Evolutionary conservation across 768 basidiomycete genomes (phyloP).

Genomic region (Suillus alpinus): DNA sequence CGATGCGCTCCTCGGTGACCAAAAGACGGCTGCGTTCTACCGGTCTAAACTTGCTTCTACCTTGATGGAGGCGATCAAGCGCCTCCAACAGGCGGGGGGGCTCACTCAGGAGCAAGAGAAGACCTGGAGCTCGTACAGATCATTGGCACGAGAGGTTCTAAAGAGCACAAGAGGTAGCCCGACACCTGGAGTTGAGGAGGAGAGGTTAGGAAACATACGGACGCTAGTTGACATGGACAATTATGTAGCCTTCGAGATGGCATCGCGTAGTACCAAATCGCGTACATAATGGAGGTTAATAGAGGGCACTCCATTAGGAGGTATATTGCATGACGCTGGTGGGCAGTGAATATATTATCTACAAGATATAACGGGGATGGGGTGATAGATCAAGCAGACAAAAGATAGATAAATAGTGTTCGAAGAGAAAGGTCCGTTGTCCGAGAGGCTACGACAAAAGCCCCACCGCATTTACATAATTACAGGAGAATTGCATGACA

Average conservation of each 20-base stretch:
- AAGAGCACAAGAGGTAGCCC: conserved; percentile 12
- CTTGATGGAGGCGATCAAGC: conserved; percentile 39
- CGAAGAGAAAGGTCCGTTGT: conserved; percentile 11
- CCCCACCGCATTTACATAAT: conserved; percentile 8
- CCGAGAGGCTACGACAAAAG: conserved; percentile 2
- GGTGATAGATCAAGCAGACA: conserved; percentile 2
- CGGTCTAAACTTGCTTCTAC: conserved; percentile 48
- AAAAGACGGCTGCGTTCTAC: conserved; percentile 33
- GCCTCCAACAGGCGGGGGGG: conserved; percentile 25
- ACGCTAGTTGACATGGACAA: conserved; percentile 24
- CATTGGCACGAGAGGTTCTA: conserved; percentile 17
- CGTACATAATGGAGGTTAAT: conserved; percentile 16
- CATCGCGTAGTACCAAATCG: conserved; percentile 24
- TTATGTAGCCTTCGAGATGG: conserved; percentile 29
- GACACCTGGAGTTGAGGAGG: conserved; percentile 16
- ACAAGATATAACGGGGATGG: not conserved
- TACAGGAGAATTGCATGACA: conserved; percentile 14
- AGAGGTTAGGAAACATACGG: conserved; percentile 23
- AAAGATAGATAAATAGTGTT: conserved; percentile 5
- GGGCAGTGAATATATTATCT: conserved; percentile 9
- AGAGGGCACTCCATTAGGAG: conserved; percentile 2
- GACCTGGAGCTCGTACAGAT: conserved; percentile 16
- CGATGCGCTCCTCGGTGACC: conserved; percentile 31
- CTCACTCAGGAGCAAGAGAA: conserved; percentile 14
- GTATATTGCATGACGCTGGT: conserved; percentile 5